phyloP scores from a whole-genome alignment of 2,329 filamentous ascomycete genomes.

The Gremmenia infestans region DNA sequence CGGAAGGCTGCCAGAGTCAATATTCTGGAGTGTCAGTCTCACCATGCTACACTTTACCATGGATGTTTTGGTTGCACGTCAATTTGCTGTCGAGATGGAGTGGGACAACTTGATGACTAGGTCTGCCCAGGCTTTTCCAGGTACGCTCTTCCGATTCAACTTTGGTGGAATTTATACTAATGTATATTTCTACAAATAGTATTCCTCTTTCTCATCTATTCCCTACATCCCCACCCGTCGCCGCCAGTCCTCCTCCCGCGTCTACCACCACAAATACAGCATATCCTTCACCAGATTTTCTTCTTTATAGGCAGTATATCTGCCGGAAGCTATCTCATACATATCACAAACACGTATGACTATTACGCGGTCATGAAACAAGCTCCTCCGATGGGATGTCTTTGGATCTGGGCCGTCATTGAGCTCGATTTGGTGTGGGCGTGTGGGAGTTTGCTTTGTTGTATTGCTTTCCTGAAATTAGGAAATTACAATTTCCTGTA shows the following conservation, averaged over 20 bases:
- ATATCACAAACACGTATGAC: slow-evolving; percentile 71
- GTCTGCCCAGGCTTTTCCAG: slow-evolving; percentile 46
- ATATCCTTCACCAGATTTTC: slow-evolving; percentile 48
- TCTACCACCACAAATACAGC: slow-evolving; percentile 43
- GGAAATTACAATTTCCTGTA: slow-evolving; percentile 25
- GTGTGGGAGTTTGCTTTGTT: slow-evolving; percentile 44
- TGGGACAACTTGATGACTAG: slow-evolving; percentile 51
- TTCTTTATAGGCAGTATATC: slow-evolving; percentile 59
- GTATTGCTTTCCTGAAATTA: slow-evolving; percentile 23
- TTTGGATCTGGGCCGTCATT: slow-evolving; percentile 92
- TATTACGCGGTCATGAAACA: slow-evolving; percentile 91
- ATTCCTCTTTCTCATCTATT: slow-evolving; percentile 30
- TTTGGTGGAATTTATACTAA: background rate
- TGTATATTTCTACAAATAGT: slow-evolving; percentile 29
- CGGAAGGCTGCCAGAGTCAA: slow-evolving; percentile 39
- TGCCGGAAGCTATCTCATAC: slow-evolving; percentile 73
- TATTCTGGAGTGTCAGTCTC: slow-evolving; percentile 57
- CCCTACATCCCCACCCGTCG: slow-evolving; percentile 34
- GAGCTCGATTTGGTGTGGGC: slow-evolving; percentile 73
- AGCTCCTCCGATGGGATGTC: slow-evolving; percentile 78
- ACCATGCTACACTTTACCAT: slow-evolving; percentile 72
- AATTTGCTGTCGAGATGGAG: slow-evolving; percentile 64
- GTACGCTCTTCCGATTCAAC: slow-evolving; percentile 35
- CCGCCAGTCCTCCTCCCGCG: slow-evolving; percentile 46
- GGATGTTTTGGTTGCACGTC: slow-evolving; percentile 72